Evolutionary conservation across 495 filamentous ascomycete genomes (phyloP).

Genomic region (Neurospora intermedia): DNA sequence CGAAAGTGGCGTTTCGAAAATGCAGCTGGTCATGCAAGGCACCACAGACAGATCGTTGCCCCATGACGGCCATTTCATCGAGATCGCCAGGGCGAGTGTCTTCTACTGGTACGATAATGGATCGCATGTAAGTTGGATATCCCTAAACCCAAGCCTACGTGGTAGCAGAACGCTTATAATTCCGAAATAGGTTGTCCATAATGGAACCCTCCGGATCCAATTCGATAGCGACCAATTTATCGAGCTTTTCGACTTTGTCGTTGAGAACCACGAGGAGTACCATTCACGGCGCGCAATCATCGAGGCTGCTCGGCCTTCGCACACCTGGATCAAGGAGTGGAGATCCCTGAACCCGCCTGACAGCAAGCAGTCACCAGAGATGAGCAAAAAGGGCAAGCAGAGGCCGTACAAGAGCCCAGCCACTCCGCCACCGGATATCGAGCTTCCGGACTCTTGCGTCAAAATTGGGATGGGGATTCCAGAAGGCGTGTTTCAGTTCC

Average conservation of each 20-base stretch:
- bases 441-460: constrained; percentile 53
- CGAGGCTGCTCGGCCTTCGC: constrained; percentile 41
- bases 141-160: neutral
- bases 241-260: constrained; percentile 60
- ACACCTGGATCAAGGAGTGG: constrained; percentile 48
- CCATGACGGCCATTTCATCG: constrained; percentile 54
- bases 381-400: constrained; percentile 57
- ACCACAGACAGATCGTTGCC: constrained; percentile 43
- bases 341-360: constrained; percentile 42
- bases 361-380: constrained; percentile 59
- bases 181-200: constrained; percentile 46
- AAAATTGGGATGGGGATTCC: constrained; percentile 50
- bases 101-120: constrained; percentile 65
- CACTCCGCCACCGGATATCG: constrained; percentile 42
- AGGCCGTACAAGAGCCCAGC: constrained; percentile 37
- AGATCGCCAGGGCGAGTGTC: constrained; percentile 50
- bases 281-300: constrained; percentile 47
- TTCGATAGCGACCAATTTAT: constrained; percentile 62
- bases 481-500: constrained; percentile 50
- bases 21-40: constrained; percentile 62
- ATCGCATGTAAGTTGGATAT: constrained; percentile 46
- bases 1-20: constrained; percentile 66
- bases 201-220: constrained; percentile 49
- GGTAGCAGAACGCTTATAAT: constrained; percentile 11
- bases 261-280: constrained; percentile 55